Base-by-base conservation (phyloP, 202 grass and related monocot genomes). In the Setaria italica region DNA sequence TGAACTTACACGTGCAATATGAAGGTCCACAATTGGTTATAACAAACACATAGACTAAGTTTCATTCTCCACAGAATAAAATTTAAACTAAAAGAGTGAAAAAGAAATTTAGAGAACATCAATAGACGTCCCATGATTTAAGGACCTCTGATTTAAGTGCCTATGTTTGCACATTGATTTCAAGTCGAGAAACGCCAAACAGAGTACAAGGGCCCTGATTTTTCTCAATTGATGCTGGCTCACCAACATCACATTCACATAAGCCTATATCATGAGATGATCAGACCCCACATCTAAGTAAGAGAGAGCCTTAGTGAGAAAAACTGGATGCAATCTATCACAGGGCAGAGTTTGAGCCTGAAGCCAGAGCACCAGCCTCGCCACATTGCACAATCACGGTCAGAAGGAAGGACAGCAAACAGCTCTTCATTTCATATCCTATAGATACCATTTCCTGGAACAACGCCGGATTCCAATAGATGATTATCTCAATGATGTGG, bases 11-110 rank as follows among this genome's bases (percentile, higher is more conserved):
- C 70, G 62, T 46, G 60, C 16, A 80, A 63, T 19, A 85, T 5
- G n/a, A 85, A 50, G 34, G 54, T 53, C 19, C 58, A 2, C 19
- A 69, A 53, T 16, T 79, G 65, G 67, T 60, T 66, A 74, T 59
- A 83, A 80, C 62, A 80, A 57, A 75, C 62, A 81, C 4, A 85
- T 50, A 76, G 35, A 16, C 63, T n/a, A 62, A 70, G 54, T 76
- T 81, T 46, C 11, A 11, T 34, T 74, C 50, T 69, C 53, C 29
- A 79, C 54, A 73, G 13, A 59, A 57, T 33, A 66, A 83, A 76
- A 69, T 29, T 29, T 58, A 41, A 74, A 74, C 6, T 39, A 51
- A 58, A 67, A 67, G 65, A n/a, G 49, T 51, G 14, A 16, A 43
- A 81, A 75, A 65, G 4, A 48, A 79, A 25, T 51, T 78, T 50